Evolutionary conservation across 352 stramenopile species (phyloP), one percentile per base, ranked within the genome.

Genomic region (Pythium sp.): DNA sequence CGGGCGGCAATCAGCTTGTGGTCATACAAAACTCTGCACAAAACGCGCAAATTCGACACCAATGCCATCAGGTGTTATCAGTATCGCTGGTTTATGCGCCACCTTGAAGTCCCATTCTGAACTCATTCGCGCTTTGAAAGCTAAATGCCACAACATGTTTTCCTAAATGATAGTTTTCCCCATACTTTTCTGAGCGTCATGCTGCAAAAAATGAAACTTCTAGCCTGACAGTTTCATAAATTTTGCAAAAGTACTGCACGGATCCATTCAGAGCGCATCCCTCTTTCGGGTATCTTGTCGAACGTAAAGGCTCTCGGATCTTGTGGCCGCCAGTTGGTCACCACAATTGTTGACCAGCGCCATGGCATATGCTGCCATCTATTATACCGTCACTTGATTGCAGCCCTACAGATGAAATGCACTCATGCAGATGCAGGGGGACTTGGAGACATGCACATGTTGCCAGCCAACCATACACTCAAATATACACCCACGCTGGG

Each of bases 271-370:
- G 43, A 51, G 18, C 43, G 6, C 43, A 51, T 51, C 43, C 20
- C 18, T 18, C 3, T 51, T 24, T 24, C 2, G 15, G 43, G 43
- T 51, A 51, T 51, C 43, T 51, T 51, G 43, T 22, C 43, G 18
- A 24, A 51, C 43, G 43, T 51, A 51, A 51, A 51, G 43, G 41
- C 41, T 49, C 41, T 49, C 41, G 41, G 43, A 51, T 51, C 43
- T 51, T 51, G 43, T 5, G 43, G 43, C 18, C 2, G 7, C 43
- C 43, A 51, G 43, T 51, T 51, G 43, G 43, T 51, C 43, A 51
- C 18, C 6, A 9, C 38, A 14, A 46, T 46, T 24, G 43, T 24
- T 51, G 43, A 51, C 43, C 43, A 51, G 43, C 41, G 18, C 15
- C 41, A 22, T 46, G 38, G 38, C 38, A n/a, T 47, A 49, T n/a